Base-by-base conservation (phyloP, 164 flowering plant species). In the Chimonanthus praecox region DNA sequence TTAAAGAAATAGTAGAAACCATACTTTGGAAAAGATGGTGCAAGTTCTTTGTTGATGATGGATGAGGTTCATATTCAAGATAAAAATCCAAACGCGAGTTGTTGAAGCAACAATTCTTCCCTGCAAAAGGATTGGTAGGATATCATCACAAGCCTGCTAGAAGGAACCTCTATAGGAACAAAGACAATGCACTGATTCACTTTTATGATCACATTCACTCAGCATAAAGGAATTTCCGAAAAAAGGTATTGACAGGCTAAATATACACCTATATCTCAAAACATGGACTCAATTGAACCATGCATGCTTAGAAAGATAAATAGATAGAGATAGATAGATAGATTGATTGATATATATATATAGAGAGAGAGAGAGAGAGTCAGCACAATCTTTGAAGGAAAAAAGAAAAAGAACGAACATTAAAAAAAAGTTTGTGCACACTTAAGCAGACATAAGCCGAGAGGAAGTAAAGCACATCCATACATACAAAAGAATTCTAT, bases 21-120 rank as follows among this genome's bases (percentile, higher is more conserved):
- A 72, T 90, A 93, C 99, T 94, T 80, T 96, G 99, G 73, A 94
- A 94, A 62, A 96, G 94, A 84, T 96, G 99, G 66, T 81, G 86
- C 83, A 95, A 67, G 82, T 96, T 96, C 76, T 92, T 96, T 7
- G 89, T 69, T 9, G 99, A 96, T 72, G 99, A 82, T 4, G 99
- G 95, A 74, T 95, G 99, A 77, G 99, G 99, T 75, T 89, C 97
- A 81, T 88, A 87, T 67, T 86, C 84, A 64, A 96, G 87, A 84
- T 87, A 94, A 80, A 74, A 86, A 60, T 90, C 91, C 72, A 90
- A 82, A 0, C 94, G 85, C 0, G 98, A 88, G 78, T 78, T 76
- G 75, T 96, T 96, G 72, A 90, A 88, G 89, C 99, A 96, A 72
- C 98, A 94, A 74, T 93, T 96, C 71, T 80, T 68, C 75, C 98